Evolutionary conservation across 306 rosid genomes (phyloP).

Genomic region (Datisca glomerata): DNA sequence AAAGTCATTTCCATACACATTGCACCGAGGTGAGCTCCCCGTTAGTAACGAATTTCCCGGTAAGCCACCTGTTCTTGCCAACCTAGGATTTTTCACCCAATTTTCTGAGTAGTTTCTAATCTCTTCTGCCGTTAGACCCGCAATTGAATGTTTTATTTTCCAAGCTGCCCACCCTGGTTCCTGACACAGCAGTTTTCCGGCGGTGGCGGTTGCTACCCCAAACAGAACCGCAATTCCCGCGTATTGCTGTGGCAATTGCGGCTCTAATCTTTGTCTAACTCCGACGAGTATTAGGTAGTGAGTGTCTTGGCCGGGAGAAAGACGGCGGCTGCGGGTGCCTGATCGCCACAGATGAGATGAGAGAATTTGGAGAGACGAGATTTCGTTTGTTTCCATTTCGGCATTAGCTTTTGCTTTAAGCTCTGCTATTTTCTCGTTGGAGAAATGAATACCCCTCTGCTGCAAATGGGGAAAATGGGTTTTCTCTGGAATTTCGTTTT

Average conservation of each 20-base stretch:
- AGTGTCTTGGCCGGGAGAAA: conserved; percentile 5
- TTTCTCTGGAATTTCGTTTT: background rate
- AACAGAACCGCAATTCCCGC: conserved; percentile 10
- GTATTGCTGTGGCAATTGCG: conserved; percentile 15
- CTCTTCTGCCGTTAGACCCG: conserved; percentile 12
- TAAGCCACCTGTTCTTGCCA: fast-evolving
- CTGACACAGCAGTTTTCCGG: conserved; percentile 14
- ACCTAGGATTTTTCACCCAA: conserved; percentile 18
- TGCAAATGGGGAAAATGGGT: background rate
- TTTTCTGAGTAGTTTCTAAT: background rate
- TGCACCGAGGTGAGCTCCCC: conserved; percentile 27
- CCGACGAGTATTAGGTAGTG: background rate
- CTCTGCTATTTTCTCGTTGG: conserved; percentile 13
- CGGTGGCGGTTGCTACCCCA: conserved; percentile 10
- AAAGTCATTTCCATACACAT: conserved; percentile 33
- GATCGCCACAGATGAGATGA: conserved; percentile 24
- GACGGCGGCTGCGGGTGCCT: conserved; percentile 6
- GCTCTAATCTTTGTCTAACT: conserved; percentile 12
- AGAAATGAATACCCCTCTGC: conserved; percentile 17
- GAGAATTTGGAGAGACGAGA: conserved; percentile 39
- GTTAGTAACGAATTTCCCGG: conserved; percentile 1
- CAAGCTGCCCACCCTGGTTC: conserved; percentile 22
- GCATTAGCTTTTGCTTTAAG: conserved; percentile 30
- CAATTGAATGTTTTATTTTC: conserved; percentile 25
- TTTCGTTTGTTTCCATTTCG: conserved; percentile 6